Evolutionary conservation across 306 rosid genomes (phyloP).

Genomic region (Fagus crenata): DNA sequence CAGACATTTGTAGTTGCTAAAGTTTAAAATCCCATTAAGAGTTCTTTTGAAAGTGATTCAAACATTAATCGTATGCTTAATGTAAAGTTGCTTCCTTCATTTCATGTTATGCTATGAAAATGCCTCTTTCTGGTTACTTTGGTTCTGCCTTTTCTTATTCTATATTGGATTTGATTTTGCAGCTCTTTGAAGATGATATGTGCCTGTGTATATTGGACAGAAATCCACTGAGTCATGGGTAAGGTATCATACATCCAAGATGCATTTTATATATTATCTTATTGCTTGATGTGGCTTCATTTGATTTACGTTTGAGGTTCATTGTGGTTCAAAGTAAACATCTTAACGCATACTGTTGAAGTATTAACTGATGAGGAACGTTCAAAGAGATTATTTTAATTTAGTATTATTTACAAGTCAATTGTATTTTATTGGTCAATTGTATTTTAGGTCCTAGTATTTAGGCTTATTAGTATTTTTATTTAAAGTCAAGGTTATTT

Average conservation of each 20-base stretch:
- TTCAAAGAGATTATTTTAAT: too few species aligned
- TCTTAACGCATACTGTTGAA: not conserved
- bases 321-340: not conserved
- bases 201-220: slow-evolving; percentile 90
- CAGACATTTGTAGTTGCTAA: too few species aligned
- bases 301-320: slow-evolving; percentile 16
- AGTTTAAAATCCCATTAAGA: too few species aligned
- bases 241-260: slow-evolving; percentile 66
- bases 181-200: slow-evolving; percentile 87
- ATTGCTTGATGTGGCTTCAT: slow-evolving; percentile 12
- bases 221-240: slow-evolving; percentile 91
- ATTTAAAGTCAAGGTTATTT: too few species aligned
- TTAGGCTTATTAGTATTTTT: too few species aligned
- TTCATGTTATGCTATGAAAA: not conserved
- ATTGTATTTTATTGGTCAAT: too few species aligned
- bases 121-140: slow-evolving; percentile 18
- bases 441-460: too few species aligned
- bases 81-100: slow-evolving; percentile 12
- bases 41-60: not conserved
- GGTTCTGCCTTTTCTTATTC: slow-evolving; percentile 20
- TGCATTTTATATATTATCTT: slow-evolving; percentile 26
- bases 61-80: slow-evolving; percentile 1
- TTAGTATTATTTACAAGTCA: too few species aligned
- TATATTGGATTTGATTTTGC: slow-evolving; percentile 37
- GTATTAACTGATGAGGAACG: too few species aligned